Percentiles rank a stretch among this genome's conserved stretches.
These are phyloP conservation scores for Carex sylvatica DNA, from an alignment of 202 grass and related monocot species.

Conservation along the genomic window DNA sequence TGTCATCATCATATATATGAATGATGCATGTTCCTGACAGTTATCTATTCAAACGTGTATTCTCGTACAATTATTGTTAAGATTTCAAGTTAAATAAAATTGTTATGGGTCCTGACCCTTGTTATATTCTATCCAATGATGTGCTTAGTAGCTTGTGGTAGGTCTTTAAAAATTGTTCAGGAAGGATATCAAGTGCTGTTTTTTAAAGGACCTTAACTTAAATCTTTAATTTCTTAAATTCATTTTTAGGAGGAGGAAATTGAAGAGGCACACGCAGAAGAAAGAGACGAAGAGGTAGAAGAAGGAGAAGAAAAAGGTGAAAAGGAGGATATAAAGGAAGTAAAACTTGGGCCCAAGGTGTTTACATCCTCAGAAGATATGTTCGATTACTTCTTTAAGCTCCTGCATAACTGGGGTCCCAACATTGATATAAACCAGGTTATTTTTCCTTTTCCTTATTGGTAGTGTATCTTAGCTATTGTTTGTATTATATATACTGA, in stretches of 20 bases:
- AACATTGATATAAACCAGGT: conserved; percentile 77
- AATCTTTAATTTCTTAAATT: background rate
- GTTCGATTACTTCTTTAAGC: conserved; percentile 75
- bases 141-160: background rate
- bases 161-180: background rate
- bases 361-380: conserved; percentile 59
- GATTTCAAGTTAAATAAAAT: background rate
- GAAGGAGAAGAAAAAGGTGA: background rate
- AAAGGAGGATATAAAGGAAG: conserved; percentile 32
- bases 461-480: background rate
- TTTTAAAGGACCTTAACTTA: background rate
- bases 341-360: conserved; percentile 81
- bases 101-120: background rate
- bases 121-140: background rate
- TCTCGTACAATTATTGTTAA: background rate
- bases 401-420: conserved; percentile 64
- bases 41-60: background rate
- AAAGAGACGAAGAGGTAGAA: conserved; percentile 4
- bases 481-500: background rate
- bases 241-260: conserved; percentile 1
- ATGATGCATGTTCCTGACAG: background rate
- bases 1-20: background rate
- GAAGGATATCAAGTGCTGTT: background rate
- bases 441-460: conserved; percentile 5
- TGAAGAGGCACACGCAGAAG: background rate